These are phyloP conservation scores for Penicillium subrubescens DNA, from an alignment of 495 filamentous ascomycete species.

Conservation along the genomic window DNA sequence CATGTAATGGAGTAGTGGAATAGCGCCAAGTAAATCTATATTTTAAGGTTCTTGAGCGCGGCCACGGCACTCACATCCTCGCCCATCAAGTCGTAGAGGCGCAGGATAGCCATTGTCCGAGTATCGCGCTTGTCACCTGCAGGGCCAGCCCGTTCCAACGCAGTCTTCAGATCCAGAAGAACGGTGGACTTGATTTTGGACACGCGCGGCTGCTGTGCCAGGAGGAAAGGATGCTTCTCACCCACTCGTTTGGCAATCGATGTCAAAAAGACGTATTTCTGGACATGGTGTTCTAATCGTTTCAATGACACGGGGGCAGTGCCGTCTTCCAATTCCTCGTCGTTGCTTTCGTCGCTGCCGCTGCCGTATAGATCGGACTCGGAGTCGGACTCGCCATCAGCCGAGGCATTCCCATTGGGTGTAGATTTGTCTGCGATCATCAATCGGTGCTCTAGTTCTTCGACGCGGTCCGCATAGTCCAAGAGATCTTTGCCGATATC, in stretches of 20 bases:
- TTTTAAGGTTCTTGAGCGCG: conserved; percentile 66
- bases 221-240: conserved; percentile 65
- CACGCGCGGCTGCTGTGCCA: conserved; percentile 57
- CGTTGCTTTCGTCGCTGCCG: conserved; percentile 59
- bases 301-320: conserved; percentile 47
- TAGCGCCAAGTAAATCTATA: conserved; percentile 26
- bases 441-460: conserved; percentile 74
- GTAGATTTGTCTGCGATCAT: conserved; percentile 47
- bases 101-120: conserved; percentile 68
- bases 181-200: conserved; percentile 71
- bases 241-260: conserved; percentile 55
- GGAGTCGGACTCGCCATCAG: conserved; percentile 31
- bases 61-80: conserved; percentile 68
- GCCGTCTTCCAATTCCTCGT: conserved; percentile 49
- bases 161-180: conserved; percentile 77
- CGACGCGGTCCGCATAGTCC: conserved; percentile 68
- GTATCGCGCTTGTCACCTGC: conserved; percentile 54
- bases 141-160: conserved; percentile 69
- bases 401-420: neutral
- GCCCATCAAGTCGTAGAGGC: conserved; percentile 75
- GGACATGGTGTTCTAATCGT: conserved; percentile 58
- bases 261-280: conserved; percentile 59
- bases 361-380: conserved; percentile 44
- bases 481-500: conserved; percentile 67
- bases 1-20: neutral